Base-by-base conservation (phyloP, 225 moss, liverwort and hornwort species). In the Thuidium tamariscinum region DNA sequence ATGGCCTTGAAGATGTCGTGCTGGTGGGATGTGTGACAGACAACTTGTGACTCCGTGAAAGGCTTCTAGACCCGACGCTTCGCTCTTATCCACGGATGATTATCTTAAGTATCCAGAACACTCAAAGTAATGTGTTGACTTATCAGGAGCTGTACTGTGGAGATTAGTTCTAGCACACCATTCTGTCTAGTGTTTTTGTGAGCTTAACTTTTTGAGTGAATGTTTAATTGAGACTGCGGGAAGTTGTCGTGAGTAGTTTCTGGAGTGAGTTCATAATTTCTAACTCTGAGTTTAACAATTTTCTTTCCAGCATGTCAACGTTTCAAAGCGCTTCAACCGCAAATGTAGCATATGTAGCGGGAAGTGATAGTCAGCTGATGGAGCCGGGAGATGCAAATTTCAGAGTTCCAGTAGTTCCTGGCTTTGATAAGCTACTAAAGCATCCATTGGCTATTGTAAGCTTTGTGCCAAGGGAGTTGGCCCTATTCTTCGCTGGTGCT, bases 401-500 rank as follows among this genome's bases (percentile, higher is more conserved):
- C 46, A 81, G 85, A 74, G 81, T 80, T 75, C 83, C 83, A 82
- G 89, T 63, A 48, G 88, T 81, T 86, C 92, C 88, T 70, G 92
- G 89, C 62, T 89, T 92, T 74, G 90, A 93, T 19, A 92, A 95
- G 85, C 88, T 97, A 39, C 69, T 94, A 30, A 95, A 91, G 85
- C 93, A 94, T 85, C 97, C 97, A 27, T 52, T 97, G 42, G 93
- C 95, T 72, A 91, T 95, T 49, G 19, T 95, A 63, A 95, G 97
- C 88, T 90, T 93, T 78, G 93, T 95, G 52, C 97, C 95, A 63
- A 93, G 87, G 80, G 95, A 95, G 83, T 65, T 97, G 78, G 92
- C 95, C 51, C 86, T 97, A 75, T 97, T 97, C 87, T 41, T 92
- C 9, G 97, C 95, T 61, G 97, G 97, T 79, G 97, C 97, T 81